phyloP scores from a whole-genome alignment of 805 yeast genomes.

The Sugiyamaella floridensis region DNA sequence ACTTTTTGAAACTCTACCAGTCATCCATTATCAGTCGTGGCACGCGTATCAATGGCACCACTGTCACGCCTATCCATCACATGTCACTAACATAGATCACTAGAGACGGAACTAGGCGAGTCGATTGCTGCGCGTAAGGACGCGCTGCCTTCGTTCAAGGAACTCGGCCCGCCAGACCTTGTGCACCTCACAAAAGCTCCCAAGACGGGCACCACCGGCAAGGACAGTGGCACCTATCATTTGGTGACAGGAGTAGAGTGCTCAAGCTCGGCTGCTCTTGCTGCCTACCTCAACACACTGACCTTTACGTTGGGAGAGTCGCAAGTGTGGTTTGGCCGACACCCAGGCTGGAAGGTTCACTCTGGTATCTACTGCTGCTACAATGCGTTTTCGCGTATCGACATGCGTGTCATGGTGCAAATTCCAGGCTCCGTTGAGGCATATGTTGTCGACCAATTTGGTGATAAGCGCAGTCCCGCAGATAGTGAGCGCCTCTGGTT shows the following conservation, averaged over 20 bases:
- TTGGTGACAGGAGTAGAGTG: conserved; percentile 48
- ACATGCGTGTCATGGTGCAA: conserved; percentile 58
- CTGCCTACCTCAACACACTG: conserved; percentile 48
- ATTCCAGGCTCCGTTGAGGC: conserved; percentile 45
- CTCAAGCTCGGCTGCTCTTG: conserved; percentile 46
- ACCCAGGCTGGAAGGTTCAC: conserved; percentile 36
- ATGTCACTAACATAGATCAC: conserved; percentile 28
- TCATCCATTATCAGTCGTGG: no score
- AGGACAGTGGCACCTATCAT: conserved; percentile 50
- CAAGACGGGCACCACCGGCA: conserved; percentile 31
- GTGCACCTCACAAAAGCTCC: conserved; percentile 44
- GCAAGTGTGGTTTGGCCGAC: conserved; percentile 69
- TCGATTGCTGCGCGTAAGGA: conserved; percentile 46
- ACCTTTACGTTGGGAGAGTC: conserved; percentile 41
- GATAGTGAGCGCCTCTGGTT: conserved; percentile 32
- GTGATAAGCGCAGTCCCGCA: conserved; percentile 32
- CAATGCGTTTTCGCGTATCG: conserved; percentile 68
- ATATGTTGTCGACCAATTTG: conserved; percentile 31
- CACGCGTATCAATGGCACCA: no score
- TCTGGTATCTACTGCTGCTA: conserved; percentile 46
- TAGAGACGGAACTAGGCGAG: conserved; percentile 46
- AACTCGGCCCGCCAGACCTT: conserved; percentile 73
- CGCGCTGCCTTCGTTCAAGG: conserved; percentile 36
- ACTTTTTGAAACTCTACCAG: no score
- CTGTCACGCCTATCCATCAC: background rate